Base-by-base conservation (phyloP, 176 grass and related monocot species). In the Olyra latifolia region DNA sequence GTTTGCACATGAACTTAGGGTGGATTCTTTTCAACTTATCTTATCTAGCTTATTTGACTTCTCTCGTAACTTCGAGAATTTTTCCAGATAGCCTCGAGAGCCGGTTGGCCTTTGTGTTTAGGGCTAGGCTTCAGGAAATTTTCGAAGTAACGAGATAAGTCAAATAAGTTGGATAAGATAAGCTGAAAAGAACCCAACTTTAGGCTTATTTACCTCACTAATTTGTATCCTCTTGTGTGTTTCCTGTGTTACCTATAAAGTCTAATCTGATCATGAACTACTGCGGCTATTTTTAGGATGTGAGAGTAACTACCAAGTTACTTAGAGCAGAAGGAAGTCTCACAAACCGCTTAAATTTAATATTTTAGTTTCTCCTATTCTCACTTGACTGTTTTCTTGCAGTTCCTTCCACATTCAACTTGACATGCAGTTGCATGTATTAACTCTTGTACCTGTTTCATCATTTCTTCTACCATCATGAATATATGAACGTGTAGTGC, bases 341-440 rank as follows among this genome's bases (percentile, higher is more conserved):
- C 7, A 48, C 17, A 22, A 65, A 59, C 10, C 4, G 3, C 38
- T 32, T 17, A 62, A 59, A 14, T 23, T 52, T 44, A 43, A 62
- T 68, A 80, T 71, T 16, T 3, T 75, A 20, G 9, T 46, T 25
- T 75, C 82, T 84, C 6, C 19, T 84, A 50, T 64, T 32, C 17
- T 76, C 78, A 43, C 25, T 55, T 69, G 39, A 46, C 24, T 67
- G 53, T 17, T 42, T 52, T 10, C 57, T 82, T 83, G 44, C 46
- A 43, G n/a, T 52, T 65, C 32, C 58, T 53, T 74, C 50, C 10
- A 40, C 23, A 12, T 63, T 72, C 40, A 52, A 72, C 41, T 64
- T 47, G 46, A 8, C 19, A 45, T 55, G 25, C 27, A 23, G 63
- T 24, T 12, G 3, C 30, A 55, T 69, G 24, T 27, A 43, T 39